Evolutionary conservation across 108 stramenopile genomes (phyloP), one percentile per base, ranked within the genome.

Genomic region (Cyclotella kingstonii): DNA sequence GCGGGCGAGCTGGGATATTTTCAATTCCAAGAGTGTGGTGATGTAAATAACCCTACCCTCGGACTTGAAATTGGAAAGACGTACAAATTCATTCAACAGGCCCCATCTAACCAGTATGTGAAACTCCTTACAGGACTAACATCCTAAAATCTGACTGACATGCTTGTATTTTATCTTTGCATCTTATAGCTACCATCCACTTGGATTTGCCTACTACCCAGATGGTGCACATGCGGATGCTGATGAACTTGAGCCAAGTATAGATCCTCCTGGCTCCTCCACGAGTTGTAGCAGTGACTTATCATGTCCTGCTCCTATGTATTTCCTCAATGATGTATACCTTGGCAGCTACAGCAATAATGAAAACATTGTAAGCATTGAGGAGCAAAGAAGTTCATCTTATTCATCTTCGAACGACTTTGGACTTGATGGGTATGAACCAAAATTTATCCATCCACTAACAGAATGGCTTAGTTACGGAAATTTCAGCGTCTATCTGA

Each of bases 161-260:
- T 29, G 1, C 25, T 15, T 14, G 12, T 1, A 23, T 34, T 50
- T 29, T 40, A 2, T 60, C n/a, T 29, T 60, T 43, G 35, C 14
- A 9, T 57, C 66, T 41, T 85, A 82, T 68, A 90, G 78, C 70
- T 89, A 77, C 55, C 95, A 96, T 57, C 89, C 89, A 25, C 61
- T 96, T 14, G 95, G 95, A 25, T 93, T 96, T 53, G 85, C 90
- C 5, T 96, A 96, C 73, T 80, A 56, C 26, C 84, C 92, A 17
- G 90, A 94, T 75, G 94, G 94, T 18, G 95, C 88, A 18, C 91
- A 95, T 63, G 83, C 39, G 23, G 90, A 71, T 17, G 76, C 68
- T 2, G 84, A 87, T 50, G 95, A 96, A 73, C 77, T 96, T 41
- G 92, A 96, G 66, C 86, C 85, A 6, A 66, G 75, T 8, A 76